Conservation (phyloP, 2,329 filamentous ascomycete genomes). For the Fusarium nematophilum region DNA sequence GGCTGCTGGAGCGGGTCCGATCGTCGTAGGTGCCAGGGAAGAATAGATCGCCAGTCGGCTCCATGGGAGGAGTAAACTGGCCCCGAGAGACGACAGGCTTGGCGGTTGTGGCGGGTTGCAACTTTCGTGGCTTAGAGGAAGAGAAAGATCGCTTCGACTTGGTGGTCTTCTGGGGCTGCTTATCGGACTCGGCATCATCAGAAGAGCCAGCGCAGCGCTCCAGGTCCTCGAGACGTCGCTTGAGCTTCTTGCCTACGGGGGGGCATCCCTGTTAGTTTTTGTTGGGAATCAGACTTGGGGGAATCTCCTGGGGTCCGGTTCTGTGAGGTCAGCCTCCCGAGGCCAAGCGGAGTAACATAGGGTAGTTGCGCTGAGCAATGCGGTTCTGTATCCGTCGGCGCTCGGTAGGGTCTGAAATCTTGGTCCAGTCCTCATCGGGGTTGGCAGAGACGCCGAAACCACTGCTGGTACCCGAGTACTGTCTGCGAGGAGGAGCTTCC, state of each 20-base stretch:
- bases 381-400: slow-evolving; percentile 95
- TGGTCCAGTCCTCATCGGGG: slow-evolving; percentile 98
- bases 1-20: slow-evolving; percentile 76
- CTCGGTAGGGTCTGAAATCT: slow-evolving; percentile 97
- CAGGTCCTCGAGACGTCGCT: slow-evolving; percentile 87
- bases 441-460: slow-evolving; percentile 95
- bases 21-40: slow-evolving; percentile 71
- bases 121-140: slow-evolving; percentile 46
- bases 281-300: not conserved
- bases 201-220: slow-evolving; percentile 77
- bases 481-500: slow-evolving; percentile 62
- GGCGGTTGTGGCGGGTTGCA: slow-evolving; percentile 43
- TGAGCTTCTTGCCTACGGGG: slow-evolving; percentile 86
- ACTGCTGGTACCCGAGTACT: slow-evolving; percentile 84
- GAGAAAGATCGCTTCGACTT: slow-evolving; percentile 48
- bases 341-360: slow-evolving; percentile 63
- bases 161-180: slow-evolving; percentile 43
- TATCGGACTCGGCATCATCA: slow-evolving; percentile 57
- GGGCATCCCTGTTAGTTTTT: slow-evolving; percentile 25
- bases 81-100: slow-evolving; percentile 58
- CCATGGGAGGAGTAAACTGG: slow-evolving; percentile 72
- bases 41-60: slow-evolving; percentile 72
- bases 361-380: slow-evolving; percentile 97
- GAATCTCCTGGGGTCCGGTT: not conserved
- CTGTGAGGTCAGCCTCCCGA: not conserved